These are phyloP conservation scores for Decorospora gaudefroyi DNA, from an alignment of 2,329 filamentous ascomycete species.

Conservation along the genomic window DNA sequence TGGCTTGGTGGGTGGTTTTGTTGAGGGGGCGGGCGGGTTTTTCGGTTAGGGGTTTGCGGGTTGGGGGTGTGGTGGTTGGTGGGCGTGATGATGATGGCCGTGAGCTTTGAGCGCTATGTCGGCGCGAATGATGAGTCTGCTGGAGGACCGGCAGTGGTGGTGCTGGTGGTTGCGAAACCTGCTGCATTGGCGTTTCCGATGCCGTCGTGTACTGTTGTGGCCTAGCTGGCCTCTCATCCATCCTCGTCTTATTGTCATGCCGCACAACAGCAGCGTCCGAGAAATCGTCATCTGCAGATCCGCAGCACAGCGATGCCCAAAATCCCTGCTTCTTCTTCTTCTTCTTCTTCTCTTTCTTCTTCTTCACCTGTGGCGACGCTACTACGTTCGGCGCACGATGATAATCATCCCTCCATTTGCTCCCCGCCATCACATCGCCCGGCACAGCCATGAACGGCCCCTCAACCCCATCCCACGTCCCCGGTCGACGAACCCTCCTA, in stretches of 20 bases:
- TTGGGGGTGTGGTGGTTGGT: slow-evolving; percentile 22
- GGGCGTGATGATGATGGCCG: slow-evolving; percentile 10
- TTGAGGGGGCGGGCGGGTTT: slow-evolving; percentile 33
- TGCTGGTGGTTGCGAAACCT: slow-evolving; percentile 20
- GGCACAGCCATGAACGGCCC: slow-evolving; percentile 53
- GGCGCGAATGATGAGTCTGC: slow-evolving; percentile 7
- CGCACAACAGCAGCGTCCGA: slow-evolving; percentile 47
- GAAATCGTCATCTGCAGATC: slow-evolving; percentile 46
- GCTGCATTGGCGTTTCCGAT: slow-evolving; percentile 20
- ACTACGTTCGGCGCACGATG: slow-evolving; percentile 26
- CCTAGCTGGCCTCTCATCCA: slow-evolving; percentile 16
- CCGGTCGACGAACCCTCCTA: no score
- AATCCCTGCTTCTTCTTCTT: slow-evolving; percentile 45
- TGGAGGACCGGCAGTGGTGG: slow-evolving; percentile 9
- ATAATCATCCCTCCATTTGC: slow-evolving; percentile 25
- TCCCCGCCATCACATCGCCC: slow-evolving; percentile 43
- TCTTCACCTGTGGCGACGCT: slow-evolving; percentile 21
- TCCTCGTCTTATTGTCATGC: slow-evolving; percentile 48
- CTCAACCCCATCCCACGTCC: slow-evolving; percentile 53
- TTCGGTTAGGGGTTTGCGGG: slow-evolving; percentile 33
- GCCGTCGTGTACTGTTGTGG: slow-evolving; percentile 8
- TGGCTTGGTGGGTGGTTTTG: slow-evolving; percentile 17
- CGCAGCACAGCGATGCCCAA: slow-evolving; percentile 52
- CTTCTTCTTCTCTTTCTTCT: no score
- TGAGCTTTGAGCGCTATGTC: slow-evolving; percentile 4